These are phyloP conservation scores for Cucumis cinereus DNA, from an alignment of 306 rosid species.

Conservation along the genomic window DNA sequence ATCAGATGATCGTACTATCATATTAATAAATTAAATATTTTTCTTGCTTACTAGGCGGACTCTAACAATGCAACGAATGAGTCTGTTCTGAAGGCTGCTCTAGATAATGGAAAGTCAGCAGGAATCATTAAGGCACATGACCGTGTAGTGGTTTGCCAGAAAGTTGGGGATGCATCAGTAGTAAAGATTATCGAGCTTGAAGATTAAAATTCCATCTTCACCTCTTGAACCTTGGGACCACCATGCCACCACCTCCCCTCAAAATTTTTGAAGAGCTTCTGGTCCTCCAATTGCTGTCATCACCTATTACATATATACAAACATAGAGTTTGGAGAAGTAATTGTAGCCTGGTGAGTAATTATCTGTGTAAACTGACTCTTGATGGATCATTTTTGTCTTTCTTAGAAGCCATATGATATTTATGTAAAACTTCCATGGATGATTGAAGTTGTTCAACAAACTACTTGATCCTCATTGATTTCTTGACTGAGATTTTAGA, in stretches of 20 bases:
- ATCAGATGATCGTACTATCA: neutral
- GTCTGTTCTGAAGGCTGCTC: conserved; percentile 92
- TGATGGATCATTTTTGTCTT: neutral
- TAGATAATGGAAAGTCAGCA: conserved; percentile 77
- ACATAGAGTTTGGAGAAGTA: neutral
- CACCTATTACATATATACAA: neutral
- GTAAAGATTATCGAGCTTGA: conserved; percentile 98
- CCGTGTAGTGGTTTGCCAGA: conserved; percentile 92
- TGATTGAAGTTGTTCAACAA: neutral
- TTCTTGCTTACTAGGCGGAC: conserved; percentile 57
- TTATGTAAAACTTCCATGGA: neutral
- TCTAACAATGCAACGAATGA: conserved; percentile 81
- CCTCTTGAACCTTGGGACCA: neutral
- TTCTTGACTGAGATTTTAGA: neutral
- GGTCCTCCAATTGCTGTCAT: neutral
- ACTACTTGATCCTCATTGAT: neutral
- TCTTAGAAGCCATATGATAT: neutral
- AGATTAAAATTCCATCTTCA: conserved; percentile 27
- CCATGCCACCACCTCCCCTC: neutral
- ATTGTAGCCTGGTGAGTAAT: neutral
- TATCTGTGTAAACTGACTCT: neutral
- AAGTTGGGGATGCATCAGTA: conserved; percentile 89
- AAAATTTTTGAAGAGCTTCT: neutral
- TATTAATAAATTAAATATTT: neutral
- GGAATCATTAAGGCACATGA: conserved; percentile 84